A percentile compares a stretch with the other conserved stretches of the same genome.
Conservation (phyloP, 331 rosid genomes). For the Arachis monticola region DNA sequence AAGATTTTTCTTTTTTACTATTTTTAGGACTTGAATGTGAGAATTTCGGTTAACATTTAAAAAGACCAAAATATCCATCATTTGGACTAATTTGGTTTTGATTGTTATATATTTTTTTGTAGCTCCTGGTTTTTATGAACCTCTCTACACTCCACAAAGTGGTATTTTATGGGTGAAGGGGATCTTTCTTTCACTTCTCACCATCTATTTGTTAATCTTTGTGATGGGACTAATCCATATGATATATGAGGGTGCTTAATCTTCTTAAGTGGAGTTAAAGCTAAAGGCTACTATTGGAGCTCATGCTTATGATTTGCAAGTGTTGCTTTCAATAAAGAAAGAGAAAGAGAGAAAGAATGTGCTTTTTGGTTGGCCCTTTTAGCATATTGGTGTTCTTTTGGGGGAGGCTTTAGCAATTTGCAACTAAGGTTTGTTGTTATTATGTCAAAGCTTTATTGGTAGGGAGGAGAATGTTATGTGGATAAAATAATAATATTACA, state of each 20-base stretch:
- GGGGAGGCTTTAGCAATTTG: constrained; percentile 44
- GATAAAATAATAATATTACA: not conserved
- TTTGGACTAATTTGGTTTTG: too few species aligned
- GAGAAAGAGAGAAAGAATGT: constrained; percentile 10
- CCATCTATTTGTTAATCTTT: constrained; percentile 35
- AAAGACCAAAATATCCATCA: too few species aligned
- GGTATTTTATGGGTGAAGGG: constrained; percentile 26
- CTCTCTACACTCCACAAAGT: constrained; percentile 40
- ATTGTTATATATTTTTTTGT: constrained; percentile 8
- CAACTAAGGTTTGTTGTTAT: constrained; percentile 40
- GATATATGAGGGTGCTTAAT: constrained; percentile 34
- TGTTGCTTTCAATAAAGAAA: constrained; percentile 45
- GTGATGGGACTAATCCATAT: constrained; percentile 35
- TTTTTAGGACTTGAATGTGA: too few species aligned
- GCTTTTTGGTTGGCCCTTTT: constrained; percentile 41
- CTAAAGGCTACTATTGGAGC: constrained; percentile 17
- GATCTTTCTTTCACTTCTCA: constrained; percentile 31
- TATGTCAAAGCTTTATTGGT: constrained; percentile 33
- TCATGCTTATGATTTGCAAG: constrained; percentile 54
- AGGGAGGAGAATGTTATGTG: constrained; percentile 28
- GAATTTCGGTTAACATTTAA: too few species aligned
- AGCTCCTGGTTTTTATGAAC: constrained; percentile 48
- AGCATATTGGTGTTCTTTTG: constrained; percentile 43
- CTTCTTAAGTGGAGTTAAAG: constrained; percentile 44
- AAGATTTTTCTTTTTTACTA: too few species aligned